Evolutionary conservation across 805 yeast species (phyloP).

Genomic region (Pichia kluyveri): DNA sequence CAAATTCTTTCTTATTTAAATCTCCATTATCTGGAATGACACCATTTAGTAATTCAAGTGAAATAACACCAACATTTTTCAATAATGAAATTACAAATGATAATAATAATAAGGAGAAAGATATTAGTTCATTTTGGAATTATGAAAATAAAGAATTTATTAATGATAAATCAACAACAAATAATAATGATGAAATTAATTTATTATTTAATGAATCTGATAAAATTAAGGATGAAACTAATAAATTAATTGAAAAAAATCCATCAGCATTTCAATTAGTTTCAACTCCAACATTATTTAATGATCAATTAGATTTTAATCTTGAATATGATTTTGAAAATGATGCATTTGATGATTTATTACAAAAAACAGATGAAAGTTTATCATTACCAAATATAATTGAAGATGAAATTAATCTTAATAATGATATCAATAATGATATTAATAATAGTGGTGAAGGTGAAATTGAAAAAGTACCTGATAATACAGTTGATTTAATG

Average conservation of each 20-base stretch:
- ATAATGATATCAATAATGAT: background rate
- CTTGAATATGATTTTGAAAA: conserved; percentile 7
- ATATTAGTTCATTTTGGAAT: background rate
- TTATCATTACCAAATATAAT: background rate
- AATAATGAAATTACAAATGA: background rate
- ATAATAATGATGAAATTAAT: conserved; percentile 9
- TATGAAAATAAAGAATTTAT: background rate
- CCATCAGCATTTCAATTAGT: conserved; percentile 6
- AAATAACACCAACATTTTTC: background rate
- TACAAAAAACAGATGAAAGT: conserved; percentile 7
- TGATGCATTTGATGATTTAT: conserved; percentile 8
- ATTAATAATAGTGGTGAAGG: conserved; percentile 10
- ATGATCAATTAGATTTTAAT: conserved; percentile 1
- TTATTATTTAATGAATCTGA: conserved; percentile 2
- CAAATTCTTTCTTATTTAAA: background rate
- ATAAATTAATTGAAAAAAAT: conserved; percentile 5
- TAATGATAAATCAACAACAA: too few relatives aligned
- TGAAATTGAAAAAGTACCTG: conserved; percentile 46
- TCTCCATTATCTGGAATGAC: background rate
- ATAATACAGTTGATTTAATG: conserved; percentile 49
- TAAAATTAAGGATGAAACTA: background rate
- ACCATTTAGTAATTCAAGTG: background rate
- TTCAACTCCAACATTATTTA: background rate
- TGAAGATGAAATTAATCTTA: background rate
- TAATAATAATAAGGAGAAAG: background rate